phyloP scores from a whole-genome alignment of 495 filamentous ascomycete genomes.

The Echria macrotheca region DNA sequence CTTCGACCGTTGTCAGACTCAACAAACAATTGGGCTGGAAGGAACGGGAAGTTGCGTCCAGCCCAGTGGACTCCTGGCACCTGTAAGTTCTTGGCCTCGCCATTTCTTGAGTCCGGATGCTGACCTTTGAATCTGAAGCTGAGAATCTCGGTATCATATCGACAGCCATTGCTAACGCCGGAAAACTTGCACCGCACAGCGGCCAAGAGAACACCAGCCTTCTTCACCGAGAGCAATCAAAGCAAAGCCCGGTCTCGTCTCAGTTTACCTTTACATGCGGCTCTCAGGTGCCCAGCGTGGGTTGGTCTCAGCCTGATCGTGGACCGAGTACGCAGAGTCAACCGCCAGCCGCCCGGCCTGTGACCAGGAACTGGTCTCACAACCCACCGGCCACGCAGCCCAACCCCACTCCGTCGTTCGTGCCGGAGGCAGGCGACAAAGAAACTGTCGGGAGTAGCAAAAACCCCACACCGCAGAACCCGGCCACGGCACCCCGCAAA shows the following conservation, averaged over 20 bases:
- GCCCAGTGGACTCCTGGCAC: constrained; percentile 35
- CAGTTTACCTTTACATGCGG: constrained; percentile 93
- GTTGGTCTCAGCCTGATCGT: constrained; percentile 54
- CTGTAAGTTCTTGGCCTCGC: constrained; percentile 32
- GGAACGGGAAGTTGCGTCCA: constrained; percentile 38
- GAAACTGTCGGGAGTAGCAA: constrained; percentile 10
- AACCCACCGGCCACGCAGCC: constrained; percentile 9
- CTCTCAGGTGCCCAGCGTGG: constrained; percentile 42
- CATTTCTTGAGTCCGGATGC: neutral
- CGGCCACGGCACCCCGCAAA: constrained; percentile 12
- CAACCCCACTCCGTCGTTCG: neutral
- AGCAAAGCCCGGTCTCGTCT: constrained; percentile 58
- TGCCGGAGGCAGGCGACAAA: constrained; percentile 8
- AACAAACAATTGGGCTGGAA: constrained; percentile 48
- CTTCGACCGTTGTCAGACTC: constrained; percentile 50
- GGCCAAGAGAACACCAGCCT: constrained; percentile 72
- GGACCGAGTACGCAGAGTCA: constrained; percentile 10
- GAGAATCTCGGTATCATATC: constrained; percentile 76
- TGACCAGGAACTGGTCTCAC: constrained; percentile 16
- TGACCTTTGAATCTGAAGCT: too few relatives aligned
- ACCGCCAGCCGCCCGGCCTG: constrained; percentile 4
- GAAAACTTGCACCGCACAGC: constrained; percentile 55
- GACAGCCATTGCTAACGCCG: constrained; percentile 82
- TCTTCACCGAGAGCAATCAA: constrained; percentile 61
- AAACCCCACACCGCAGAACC: constrained; percentile 2